Conservation (phyloP, 495 filamentous ascomycete genomes). For the Darksidea phi region DNA sequence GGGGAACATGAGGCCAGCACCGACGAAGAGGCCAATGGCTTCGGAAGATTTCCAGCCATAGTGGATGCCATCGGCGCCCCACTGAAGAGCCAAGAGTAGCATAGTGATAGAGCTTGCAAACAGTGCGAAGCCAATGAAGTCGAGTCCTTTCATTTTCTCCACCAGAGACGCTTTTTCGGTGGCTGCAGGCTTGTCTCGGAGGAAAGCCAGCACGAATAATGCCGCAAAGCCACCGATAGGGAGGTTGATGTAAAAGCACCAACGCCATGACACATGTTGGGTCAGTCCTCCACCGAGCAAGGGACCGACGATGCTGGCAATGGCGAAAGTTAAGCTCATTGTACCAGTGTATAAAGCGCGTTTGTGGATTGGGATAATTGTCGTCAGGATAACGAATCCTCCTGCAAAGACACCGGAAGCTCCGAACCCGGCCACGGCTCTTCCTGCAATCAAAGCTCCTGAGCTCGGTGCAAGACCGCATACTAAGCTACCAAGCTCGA, state of each 20-base stretch:
- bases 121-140: constrained; percentile 12
- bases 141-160: constrained; percentile 27
- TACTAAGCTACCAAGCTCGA: constrained; percentile 30
- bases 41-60: constrained; percentile 64
- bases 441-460: constrained; percentile 32
- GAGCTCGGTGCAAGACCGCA: constrained; percentile 33
- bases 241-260: constrained; percentile 47
- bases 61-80: constrained; percentile 54
- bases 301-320: constrained; percentile 17
- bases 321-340: constrained; percentile 15
- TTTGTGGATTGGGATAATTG: constrained; percentile 24
- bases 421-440: constrained; percentile 38
- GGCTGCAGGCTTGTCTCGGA: constrained; percentile 11
- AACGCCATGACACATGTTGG: constrained; percentile 31
- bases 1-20: constrained; percentile 62
- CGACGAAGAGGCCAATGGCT: constrained; percentile 67
- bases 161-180: background rate
- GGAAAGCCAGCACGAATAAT: constrained; percentile 1
- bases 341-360: constrained; percentile 22
- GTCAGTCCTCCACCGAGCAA: constrained; percentile 16
- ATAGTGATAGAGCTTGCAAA: constrained; percentile 23
- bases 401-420: constrained; percentile 34
- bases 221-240: constrained; percentile 37
- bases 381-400: constrained; percentile 23
- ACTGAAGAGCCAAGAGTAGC: constrained; percentile 33